Evolutionary conservation across 1,139 yeast genomes (phyloP), one percentile per base, ranked within the genome.

Genomic region (Suhomyces choctaworum): DNA sequence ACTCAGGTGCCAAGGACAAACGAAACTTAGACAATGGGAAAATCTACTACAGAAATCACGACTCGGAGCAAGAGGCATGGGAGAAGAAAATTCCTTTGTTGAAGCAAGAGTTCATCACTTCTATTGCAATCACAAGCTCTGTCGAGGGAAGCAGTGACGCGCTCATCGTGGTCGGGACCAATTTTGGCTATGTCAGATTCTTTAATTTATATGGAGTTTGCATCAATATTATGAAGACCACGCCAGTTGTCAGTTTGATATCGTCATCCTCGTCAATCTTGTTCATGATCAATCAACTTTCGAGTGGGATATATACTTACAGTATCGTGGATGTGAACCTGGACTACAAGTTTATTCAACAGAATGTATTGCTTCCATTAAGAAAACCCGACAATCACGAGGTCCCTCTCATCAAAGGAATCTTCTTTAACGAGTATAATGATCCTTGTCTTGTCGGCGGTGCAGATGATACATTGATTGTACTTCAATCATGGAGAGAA

Each of bases 401-500:
- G 44, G 60, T 45, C 13, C 75, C 67, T 14, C 64, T 76, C 25
- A 61, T 78, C 25, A 80, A 85, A 43, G 82, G 89, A 4, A 65
- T 90, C 25, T 90, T 90, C 54, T 86, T 90, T 57, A 88, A 87
- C 41, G 78, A 78, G 31, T 90, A 84, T 44, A 85, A 85, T 29
- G 96, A 90, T 59, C 98, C 98, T 2, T 86, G 94, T 46, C 59
- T 90, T 13, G 86, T 82, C 37, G 89, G 90, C 9, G 78, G 82
- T 9, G 48, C 46, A 15, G 89, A 83, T 46, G 89, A 89, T 41
- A 74, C 82, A 3, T 66, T 92, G 29, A 60, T 85, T 24, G 76
- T 85, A 0, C 66, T 92, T 27, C 71, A 82, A 16, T 77, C 81
- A 45, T 90, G 97, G 97, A 71, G 96, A 51, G 76, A 73, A 24